Percentiles rank a stretch among this genome's conserved stretches.
phyloP scores from a whole-genome alignment of 257 asterid genomes.

The Echites panduratus region DNA sequence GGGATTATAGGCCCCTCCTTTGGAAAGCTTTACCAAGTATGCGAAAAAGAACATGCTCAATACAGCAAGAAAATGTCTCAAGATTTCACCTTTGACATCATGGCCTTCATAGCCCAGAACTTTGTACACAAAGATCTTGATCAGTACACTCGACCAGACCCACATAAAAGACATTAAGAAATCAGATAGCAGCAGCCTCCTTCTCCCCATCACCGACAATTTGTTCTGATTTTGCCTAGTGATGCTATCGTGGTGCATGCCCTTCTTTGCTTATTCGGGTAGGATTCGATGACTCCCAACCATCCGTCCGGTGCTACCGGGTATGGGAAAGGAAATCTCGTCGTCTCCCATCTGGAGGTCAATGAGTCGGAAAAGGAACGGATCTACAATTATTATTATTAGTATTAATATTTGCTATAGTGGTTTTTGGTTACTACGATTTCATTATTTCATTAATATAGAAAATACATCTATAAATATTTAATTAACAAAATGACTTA shows the following conservation, averaged over 20 bases:
- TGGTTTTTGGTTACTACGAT: too few relatives aligned
- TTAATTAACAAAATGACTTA: too few relatives aligned
- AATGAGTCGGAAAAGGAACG: too few relatives aligned
- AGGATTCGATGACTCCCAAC: not conserved
- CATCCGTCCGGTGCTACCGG: too few relatives aligned
- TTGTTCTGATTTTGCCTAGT: not conserved
- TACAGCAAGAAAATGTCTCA: slow-evolving; percentile 35
- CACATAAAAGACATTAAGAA: slow-evolving; percentile 70
- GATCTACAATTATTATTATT: too few relatives aligned
- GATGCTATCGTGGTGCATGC: too few relatives aligned
- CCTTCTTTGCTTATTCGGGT: not conserved
- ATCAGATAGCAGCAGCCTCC: slow-evolving; percentile 55
- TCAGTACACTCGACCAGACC: slow-evolving; percentile 71
- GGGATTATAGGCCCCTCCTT: slow-evolving; percentile 81
- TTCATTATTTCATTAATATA: too few relatives aligned
- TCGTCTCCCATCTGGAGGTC: too few relatives aligned
- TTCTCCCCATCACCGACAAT: slow-evolving; percentile 16
- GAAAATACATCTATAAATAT: too few relatives aligned
- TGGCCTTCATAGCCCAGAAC: slow-evolving; percentile 40
- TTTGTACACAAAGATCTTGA: slow-evolving; percentile 53
- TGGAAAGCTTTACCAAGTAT: slow-evolving; percentile 33
- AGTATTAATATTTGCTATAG: too few relatives aligned
- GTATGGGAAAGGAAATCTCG: too few relatives aligned
- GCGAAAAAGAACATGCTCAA: slow-evolving; percentile 65
- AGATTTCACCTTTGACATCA: slow-evolving; percentile 47